Conservation (phyloP, 2,329 filamentous ascomycete genomes). For the Microcera coccophila region DNA sequence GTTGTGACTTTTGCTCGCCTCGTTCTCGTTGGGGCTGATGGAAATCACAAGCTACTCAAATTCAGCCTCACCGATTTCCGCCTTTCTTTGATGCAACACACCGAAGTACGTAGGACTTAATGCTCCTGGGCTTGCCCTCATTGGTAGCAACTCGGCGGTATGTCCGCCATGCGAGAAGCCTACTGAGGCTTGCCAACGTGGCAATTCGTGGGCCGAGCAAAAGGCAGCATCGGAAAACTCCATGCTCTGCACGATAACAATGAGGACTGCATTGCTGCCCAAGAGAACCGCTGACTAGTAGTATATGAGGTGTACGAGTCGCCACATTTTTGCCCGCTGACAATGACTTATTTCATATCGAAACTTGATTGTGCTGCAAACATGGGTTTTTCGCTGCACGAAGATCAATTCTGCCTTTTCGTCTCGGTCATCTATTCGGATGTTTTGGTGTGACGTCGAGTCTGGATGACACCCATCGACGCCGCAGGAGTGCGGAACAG, state of each 20-base stretch:
- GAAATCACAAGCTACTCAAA: neutral
- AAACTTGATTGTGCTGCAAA: neutral
- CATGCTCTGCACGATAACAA: too few species aligned
- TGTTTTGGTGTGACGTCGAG: too few species aligned
- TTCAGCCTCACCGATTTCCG: neutral
- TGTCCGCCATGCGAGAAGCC: constrained; percentile 7
- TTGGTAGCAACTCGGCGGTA: constrained; percentile 6
- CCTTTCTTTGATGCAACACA: neutral
- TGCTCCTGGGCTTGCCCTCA: neutral
- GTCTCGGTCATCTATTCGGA: neutral
- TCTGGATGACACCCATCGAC: too few species aligned
- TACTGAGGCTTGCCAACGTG: constrained; percentile 1
- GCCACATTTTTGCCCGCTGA: neutral
- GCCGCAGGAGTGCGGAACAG: too few species aligned
- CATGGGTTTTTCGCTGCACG: too few species aligned
- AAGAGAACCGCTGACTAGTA: constrained; percentile 1
- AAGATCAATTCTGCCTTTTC: neutral
- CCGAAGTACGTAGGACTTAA: too few species aligned
- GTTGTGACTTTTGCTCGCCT: neutral
- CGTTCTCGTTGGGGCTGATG: neutral
- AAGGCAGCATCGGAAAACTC: too few species aligned
- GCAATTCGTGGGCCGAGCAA: neutral
- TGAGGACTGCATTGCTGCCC: constrained; percentile 18
- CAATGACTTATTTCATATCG: neutral
- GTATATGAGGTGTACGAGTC: constrained; percentile 1